These are phyloP conservation scores for Penicillium coffeae DNA, from an alignment of 495 filamentous ascomycete genomes.

Conservation along the genomic window DNA sequence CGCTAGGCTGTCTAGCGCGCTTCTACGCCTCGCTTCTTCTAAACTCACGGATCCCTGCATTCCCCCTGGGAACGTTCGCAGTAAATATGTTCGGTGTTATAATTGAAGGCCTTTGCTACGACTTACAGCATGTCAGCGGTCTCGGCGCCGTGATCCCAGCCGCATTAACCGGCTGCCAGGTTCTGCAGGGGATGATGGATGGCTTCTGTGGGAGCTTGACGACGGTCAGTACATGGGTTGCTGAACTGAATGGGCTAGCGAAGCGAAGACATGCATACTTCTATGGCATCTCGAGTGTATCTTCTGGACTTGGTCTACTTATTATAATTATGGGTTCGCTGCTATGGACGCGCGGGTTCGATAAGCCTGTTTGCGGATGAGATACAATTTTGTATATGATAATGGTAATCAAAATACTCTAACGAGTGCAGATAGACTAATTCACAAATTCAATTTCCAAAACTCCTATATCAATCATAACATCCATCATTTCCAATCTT, in stretches of 20 bases:
- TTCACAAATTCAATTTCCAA: too few species aligned
- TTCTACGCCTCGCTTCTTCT: slow-evolving; percentile 64
- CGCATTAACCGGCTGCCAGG: slow-evolving; percentile 62
- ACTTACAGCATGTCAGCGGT: slow-evolving; percentile 58
- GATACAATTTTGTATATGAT: background rate
- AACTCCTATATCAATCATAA: too few species aligned
- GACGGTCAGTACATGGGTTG: slow-evolving; percentile 90
- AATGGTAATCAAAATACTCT: too few species aligned
- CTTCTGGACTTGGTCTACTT: slow-evolving; percentile 58
- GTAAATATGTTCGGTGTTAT: slow-evolving; percentile 78
- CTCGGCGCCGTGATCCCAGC: slow-evolving; percentile 18
- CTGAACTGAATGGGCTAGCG: slow-evolving; percentile 67
- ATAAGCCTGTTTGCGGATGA: slow-evolving; percentile 43
- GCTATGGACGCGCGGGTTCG: slow-evolving; percentile 68
- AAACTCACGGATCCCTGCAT: slow-evolving; percentile 62
- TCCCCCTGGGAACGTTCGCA: slow-evolving; percentile 85
- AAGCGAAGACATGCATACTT: slow-evolving; percentile 62
- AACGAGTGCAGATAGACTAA: too few species aligned
- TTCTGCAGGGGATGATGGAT: slow-evolving; percentile 79
- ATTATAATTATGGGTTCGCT: slow-evolving; percentile 78
- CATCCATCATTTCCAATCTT: too few species aligned
- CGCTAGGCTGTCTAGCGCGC: slow-evolving; percentile 69
- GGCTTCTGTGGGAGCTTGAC: slow-evolving; percentile 90
- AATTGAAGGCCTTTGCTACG: slow-evolving; percentile 62
- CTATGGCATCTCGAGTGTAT: slow-evolving; percentile 68